Conservation (phyloP, 2,329 filamentous ascomycete genomes). For the Penicillium sclerotiorum region DNA sequence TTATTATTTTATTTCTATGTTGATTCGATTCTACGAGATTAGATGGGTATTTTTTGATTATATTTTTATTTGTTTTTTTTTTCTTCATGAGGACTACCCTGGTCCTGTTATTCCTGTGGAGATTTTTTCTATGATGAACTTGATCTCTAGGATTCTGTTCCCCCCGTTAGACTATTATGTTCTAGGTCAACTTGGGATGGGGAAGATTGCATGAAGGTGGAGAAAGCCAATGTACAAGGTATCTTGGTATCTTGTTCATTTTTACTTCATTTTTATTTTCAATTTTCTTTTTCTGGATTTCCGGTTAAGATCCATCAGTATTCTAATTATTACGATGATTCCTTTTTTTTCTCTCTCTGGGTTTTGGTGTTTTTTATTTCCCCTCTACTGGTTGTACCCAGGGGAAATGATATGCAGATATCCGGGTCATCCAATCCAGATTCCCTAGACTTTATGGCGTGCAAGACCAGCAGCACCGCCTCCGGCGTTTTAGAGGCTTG, state of each 20-base stretch:
- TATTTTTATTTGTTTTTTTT: constrained; percentile 9
- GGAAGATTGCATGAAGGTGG: not conserved
- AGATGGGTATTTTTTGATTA: constrained; percentile 8
- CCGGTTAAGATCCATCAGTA: too few species aligned
- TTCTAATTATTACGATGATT: not conserved
- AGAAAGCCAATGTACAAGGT: not conserved
- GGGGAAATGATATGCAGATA: constrained; percentile 34
- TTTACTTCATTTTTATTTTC: constrained; percentile 2
- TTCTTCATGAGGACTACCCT: not conserved
- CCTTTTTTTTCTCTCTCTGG: constrained; percentile 2
- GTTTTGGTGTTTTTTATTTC: constrained; percentile 13
- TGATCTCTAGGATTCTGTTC: not conserved
- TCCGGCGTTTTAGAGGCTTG: constrained; percentile 34
- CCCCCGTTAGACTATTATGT: not conserved
- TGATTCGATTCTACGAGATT: not conserved
- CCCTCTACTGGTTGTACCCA: constrained; percentile 33
- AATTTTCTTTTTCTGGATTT: too few species aligned
- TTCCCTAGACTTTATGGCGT: constrained; percentile 16
- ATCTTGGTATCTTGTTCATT: not conserved
- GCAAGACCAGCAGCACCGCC: constrained; percentile 26
- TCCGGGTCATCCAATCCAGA: constrained; percentile 34
- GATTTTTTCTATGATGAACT: too few species aligned
- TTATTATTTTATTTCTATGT: constrained; percentile 6
- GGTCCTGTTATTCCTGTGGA: not conserved
- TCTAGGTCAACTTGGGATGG: not conserved